phyloP scores from a whole-genome alignment of 495 filamentous ascomycete species.

The Cercophora sp. region DNA sequence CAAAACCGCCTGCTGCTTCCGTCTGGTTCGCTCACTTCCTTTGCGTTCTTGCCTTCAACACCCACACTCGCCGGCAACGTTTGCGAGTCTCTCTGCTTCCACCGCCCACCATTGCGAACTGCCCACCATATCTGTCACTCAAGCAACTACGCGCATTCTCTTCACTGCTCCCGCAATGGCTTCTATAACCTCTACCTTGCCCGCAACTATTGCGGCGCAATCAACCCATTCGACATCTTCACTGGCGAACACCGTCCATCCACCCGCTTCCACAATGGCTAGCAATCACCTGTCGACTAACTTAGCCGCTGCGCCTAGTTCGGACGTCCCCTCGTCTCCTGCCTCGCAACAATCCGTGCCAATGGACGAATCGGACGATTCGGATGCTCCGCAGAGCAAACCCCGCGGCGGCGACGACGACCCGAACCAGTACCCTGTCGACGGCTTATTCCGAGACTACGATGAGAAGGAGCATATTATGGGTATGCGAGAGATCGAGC shows the following conservation, averaged over 20 bases:
- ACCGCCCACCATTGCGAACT: too few relatives aligned
- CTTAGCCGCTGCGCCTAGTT: too few relatives aligned
- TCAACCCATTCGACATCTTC: constrained; percentile 2
- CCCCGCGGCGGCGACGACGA: constrained; percentile 55
- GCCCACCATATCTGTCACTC: too few relatives aligned
- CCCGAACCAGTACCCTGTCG: constrained; percentile 76
- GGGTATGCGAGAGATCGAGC: constrained; percentile 82
- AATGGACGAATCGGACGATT: constrained; percentile 86
- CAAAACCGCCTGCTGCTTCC: too few relatives aligned
- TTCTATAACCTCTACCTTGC: background rate
- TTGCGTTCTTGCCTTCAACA: too few relatives aligned
- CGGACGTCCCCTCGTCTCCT: too few relatives aligned
- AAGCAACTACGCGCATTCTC: too few relatives aligned
- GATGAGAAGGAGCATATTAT: constrained; percentile 80
- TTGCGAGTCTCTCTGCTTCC: background rate
- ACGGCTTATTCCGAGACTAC: constrained; percentile 76
- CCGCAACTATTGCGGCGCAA: background rate
- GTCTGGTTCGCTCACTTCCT: too few relatives aligned
- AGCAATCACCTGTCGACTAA: too few relatives aligned
- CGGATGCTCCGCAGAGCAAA: constrained; percentile 50
- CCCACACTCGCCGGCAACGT: too few relatives aligned
- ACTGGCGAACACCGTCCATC: too few relatives aligned
- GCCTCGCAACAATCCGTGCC: constrained; percentile 76
- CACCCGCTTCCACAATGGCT: too few relatives aligned
- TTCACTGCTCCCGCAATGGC: background rate